Evolutionary conservation across 495 filamentous ascomycete genomes (phyloP), one percentile per base, ranked within the genome.

Genomic region (Aspergillus avenaceus): DNA sequence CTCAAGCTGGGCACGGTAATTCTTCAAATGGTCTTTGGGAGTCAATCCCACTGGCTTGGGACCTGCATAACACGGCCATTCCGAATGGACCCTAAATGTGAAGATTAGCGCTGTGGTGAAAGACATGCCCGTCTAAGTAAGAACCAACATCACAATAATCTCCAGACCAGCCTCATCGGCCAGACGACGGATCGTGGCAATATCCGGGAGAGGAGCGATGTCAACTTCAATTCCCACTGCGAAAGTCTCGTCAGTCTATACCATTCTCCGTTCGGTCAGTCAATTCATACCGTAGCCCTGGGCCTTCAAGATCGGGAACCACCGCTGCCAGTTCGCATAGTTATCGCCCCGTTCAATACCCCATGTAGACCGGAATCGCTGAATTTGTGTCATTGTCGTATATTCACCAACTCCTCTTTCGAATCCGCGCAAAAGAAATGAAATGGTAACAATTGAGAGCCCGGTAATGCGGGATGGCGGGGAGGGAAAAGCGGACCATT

Each of bases 271-370:
- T 9, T 5, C 1, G 1, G 7, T 25, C 25, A 24, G 32, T 3
- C 8, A 21, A 47, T 49, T n/a, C 29, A 13, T 36, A 66, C 63
- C 46, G 21, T 66, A 66, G 23, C 63, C 60, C n/a, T 63, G 53
- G 6, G 36, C 31, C 31, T 66, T 66, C 19, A 60, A 45, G 3
- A 49, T 34, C 1, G 49, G 49, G 34, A 63, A 60, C 52, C 49
- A 55, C 12, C 52, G 36, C 4, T 49, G 49, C 60, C 60, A 63
- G 28, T 56, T 53, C 16, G 41, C 43, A 32, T 58, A 34, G 43
- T 54, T 54, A 6, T 18, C 16, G n/a, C 60, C 57, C 14, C 49
- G 29, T 9, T 47, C 57, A 43, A 63, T 43, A n/a, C 60, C 60
- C 57, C 60, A 63, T 19, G 36, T 27, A 16, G 60, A 58, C n/a